Evolutionary conservation across 495 filamentous ascomycete species (phyloP), one percentile per base, ranked within the genome.

Genomic region (Physcia stellaris): DNA sequence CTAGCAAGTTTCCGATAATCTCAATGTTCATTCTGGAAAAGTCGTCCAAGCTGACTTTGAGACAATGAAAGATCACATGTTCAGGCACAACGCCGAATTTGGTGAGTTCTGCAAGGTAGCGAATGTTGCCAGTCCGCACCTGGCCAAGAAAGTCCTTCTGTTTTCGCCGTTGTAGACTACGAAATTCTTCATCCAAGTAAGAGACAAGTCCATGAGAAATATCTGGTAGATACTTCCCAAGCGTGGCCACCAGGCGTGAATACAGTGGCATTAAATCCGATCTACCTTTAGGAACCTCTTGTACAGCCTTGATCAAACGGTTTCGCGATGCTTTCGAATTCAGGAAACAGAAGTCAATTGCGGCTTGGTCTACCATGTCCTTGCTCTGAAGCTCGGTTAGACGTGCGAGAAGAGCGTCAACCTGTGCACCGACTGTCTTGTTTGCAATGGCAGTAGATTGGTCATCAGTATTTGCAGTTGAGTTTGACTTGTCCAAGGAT

Each of bases 11-110:
- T 48, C 87, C 88, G 46, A 96, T 93, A 48, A 99, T 94, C 56
- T 99, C 92, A 42, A 99, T 92, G 50, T 96, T 96, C 76, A 94
- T 92, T 46, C 87, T 74, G 6, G 93, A 94, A 48, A 99, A 96
- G 44, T 99, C 90, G 49, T 99, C 92, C 4, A 96, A 63, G 42
- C 90, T 90, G 49, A 99, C 87, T 56, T 93, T 96, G 43, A 99
- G 71, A 58, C 88, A 96, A 49, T 99, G 92, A 60, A 99, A 99
- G 41, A 96, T 90, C 47, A 96, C 87, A 55, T 99, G 90, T 58
- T 99, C 88, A 6, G 90, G 92, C 16, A 99, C 87, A 20, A 96
- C 84, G 28, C 90, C 88, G 53, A 96, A 99, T 50, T 99, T 99
- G 35, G 90, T 95, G 53, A 99, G 60, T 57, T 99, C 90, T 6